These are phyloP conservation scores for Gelatoporia subvermispora DNA, from an alignment of 768 basidiomycete species.

Conservation along the genomic window DNA sequence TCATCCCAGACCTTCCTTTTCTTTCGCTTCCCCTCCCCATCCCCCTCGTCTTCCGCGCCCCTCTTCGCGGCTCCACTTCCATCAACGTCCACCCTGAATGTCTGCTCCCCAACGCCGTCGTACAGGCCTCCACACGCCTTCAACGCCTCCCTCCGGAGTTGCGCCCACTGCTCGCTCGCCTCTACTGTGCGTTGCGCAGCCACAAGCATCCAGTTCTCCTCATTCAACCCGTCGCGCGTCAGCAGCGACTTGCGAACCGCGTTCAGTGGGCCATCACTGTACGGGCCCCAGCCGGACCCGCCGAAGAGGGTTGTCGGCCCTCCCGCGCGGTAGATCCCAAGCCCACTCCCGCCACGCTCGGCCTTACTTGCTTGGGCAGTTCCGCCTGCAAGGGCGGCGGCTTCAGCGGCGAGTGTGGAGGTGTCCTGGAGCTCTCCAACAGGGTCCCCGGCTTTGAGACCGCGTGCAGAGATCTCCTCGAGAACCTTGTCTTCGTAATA, in stretches of 20 bases:
- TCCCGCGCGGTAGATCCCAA: slow-evolving; percentile 84
- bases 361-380: slow-evolving; percentile 37
- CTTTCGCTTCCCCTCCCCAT: slow-evolving; percentile 17
- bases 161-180: slow-evolving; percentile 59
- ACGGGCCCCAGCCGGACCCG: slow-evolving; percentile 78
- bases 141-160: slow-evolving; percentile 50
- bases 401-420: slow-evolving; percentile 42
- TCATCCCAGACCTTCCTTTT: slow-evolving; percentile 22
- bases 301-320: slow-evolving; percentile 94
- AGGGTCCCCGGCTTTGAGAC: slow-evolving; percentile 74
- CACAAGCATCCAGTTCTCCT: slow-evolving; percentile 91
- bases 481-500: slow-evolving; percentile 88
- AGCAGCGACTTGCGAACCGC: slow-evolving; percentile 78
- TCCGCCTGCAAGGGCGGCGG: slow-evolving; percentile 37
- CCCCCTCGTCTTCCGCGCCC: slow-evolving; percentile 22
- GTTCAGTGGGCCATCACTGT: slow-evolving; percentile 81
- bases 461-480: slow-evolving; percentile 73
- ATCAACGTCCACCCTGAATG: neutral
- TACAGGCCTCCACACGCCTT: slow-evolving; percentile 47
- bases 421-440: slow-evolving; percentile 84
- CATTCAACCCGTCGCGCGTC: slow-evolving; percentile 73
- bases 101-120: slow-evolving; percentile 14
- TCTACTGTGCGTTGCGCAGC: slow-evolving; percentile 64
- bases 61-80: slow-evolving; percentile 7
- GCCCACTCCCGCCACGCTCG: slow-evolving; percentile 46